These are phyloP conservation scores for Biscutella auriculata DNA, from an alignment of 441 rosid species.

Conservation along the genomic window DNA sequence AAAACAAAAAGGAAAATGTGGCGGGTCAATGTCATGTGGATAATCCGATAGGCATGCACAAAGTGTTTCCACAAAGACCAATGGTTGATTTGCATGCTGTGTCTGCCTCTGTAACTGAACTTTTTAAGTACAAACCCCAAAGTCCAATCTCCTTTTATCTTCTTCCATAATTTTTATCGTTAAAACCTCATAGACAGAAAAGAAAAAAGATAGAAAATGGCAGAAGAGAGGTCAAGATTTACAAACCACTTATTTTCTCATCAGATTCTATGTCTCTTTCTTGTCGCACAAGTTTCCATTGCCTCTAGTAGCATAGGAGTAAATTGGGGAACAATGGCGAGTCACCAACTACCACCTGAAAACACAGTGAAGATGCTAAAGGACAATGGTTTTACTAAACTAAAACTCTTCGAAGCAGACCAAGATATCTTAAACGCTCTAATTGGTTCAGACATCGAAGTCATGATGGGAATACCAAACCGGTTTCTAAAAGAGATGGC, in stretches of 20 bases:
- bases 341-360: slow-evolving; percentile 38
- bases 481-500: slow-evolving; percentile 30
- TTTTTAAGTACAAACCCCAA: slow-evolving; percentile 27
- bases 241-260: background rate
- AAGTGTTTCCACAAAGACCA: slow-evolving; percentile 18
- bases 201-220: background rate
- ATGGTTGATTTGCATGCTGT: slow-evolving; percentile 15
- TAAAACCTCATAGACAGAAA: slow-evolving; percentile 6
- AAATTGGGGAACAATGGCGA: slow-evolving; percentile 53
- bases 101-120: slow-evolving; percentile 27
- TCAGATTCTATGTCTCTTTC: slow-evolving; percentile 15
- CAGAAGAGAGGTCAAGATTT: slow-evolving; percentile 2
- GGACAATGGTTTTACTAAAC: slow-evolving; percentile 31
- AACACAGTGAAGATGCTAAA: slow-evolving; percentile 40
- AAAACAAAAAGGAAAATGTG: background rate
- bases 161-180: slow-evolving; percentile 9
- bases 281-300: slow-evolving; percentile 16
- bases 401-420: slow-evolving; percentile 52
- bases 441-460: slow-evolving; percentile 39
- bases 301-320: slow-evolving; percentile 30
- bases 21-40: slow-evolving; percentile 18
- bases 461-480: slow-evolving; percentile 52
- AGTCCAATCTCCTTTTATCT: background rate
- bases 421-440: slow-evolving; percentile 34
- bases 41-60: slow-evolving; percentile 19